Evolutionary conservation across 345 rosid species (phyloP), one percentile per base, ranked within the genome.

Genomic region (Crucihimalaya himalaica): DNA sequence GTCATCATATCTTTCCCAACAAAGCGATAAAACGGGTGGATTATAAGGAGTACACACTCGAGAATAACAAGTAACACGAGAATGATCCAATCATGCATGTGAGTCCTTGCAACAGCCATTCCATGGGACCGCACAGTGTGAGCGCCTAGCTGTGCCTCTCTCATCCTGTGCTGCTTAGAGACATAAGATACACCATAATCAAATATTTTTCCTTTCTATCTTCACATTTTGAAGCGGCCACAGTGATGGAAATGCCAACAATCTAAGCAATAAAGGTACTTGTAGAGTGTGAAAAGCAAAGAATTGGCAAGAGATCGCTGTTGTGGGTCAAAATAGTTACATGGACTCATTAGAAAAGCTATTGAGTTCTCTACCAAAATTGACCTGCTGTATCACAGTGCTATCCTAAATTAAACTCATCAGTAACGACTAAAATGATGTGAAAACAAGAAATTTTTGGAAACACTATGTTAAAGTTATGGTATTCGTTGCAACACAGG

Each of bases 1-100:
- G 83, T 81, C 96, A 91, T 89, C 98, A 94, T 89, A 79, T 91
- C 93, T 75, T 89, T 86, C 32, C 98, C 95, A 18, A 94, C 90
- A 79, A 77, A 94, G 50, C 96, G 91, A 78, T 87, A 87, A 80
- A 89, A 94, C 14, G 98, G 98, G 68, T 86, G 86, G 16, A 89
- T 77, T 23, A 81, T 28, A 72, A 62, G 65, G 72, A 89, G 84
- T 53, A 74, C 25, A 53, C 63, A 48, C 40, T 73, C 86, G 12
- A 88, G 70, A 63, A 81, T 68, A 67, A 74, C 77, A 60, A 94
- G 96, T 55, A 91, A 68, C 68, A 84, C 27, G 48, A 94, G 87
- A 66, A 86, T 80, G 53, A 88, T 82, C 97, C 98, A 88, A 78
- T 91, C 98, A 69, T 87, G 87, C 86, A 74, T 82, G 74, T 83